A percentile compares a stretch with the other conserved stretches of the same genome.
These are phyloP conservation scores for Starmerella roubikii DNA, from an alignment of 805 yeast species.

Conservation along the genomic window DNA sequence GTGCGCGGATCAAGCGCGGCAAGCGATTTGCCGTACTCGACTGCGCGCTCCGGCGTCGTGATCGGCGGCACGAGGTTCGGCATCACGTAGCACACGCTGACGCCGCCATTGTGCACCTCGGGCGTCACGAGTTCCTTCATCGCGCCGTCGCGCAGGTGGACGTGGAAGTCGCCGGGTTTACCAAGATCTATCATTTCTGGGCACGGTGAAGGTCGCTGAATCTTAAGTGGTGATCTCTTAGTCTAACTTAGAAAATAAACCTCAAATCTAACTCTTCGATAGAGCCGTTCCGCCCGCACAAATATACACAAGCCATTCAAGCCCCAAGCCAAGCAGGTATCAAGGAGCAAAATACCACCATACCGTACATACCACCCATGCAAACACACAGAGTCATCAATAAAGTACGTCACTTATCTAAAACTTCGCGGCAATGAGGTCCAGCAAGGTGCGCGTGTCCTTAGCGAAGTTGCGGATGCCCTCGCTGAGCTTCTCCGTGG, in stretches of 20 bases:
- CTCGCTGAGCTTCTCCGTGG: constrained; percentile 91
- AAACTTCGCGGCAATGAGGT: constrained; percentile 14
- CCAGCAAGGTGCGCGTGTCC: constrained; percentile 63
- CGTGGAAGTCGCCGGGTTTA: constrained; percentile 64
- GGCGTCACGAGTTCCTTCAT: constrained; percentile 92
- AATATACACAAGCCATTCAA: too few relatives aligned
- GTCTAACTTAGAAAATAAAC: too few relatives aligned
- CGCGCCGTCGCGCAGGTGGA: constrained; percentile 83
- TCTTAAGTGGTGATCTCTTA: too few relatives aligned
- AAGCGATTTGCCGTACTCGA: constrained; percentile 51
- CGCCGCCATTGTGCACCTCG: constrained; percentile 79
- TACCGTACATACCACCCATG: too few relatives aligned
- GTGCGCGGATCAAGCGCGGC: constrained; percentile 63
- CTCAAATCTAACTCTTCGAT: too few relatives aligned
- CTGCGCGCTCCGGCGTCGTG: constrained; percentile 58
- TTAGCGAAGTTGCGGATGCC: constrained; percentile 97
- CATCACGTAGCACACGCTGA: constrained; percentile 86
- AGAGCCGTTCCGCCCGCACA: too few relatives aligned
- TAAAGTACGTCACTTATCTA: constrained; percentile 6
- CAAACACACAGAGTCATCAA: too few relatives aligned
- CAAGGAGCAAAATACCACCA: too few relatives aligned
- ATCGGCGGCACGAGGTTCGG: constrained; percentile 92
- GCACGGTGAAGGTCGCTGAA: neutral
- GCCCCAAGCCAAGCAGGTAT: too few relatives aligned
- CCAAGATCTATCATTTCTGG: constrained; percentile 23